Evolutionary conservation across 192 early-diverging fungal genomes (phyloP), one percentile per base, ranked within the genome.

Genomic region (Linderina pennispora): DNA sequence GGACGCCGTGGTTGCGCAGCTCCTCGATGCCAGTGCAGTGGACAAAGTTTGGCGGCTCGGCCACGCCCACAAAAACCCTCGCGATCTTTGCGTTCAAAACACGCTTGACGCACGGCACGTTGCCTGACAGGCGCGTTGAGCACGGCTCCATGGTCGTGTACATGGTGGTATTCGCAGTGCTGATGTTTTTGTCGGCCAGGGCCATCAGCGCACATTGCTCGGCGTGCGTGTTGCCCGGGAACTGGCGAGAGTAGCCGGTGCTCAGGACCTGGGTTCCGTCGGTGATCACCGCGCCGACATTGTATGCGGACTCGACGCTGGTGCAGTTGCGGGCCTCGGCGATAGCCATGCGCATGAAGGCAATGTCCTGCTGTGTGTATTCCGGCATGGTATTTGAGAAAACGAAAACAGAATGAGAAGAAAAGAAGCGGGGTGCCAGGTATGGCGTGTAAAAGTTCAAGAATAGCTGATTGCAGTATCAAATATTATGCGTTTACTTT

Each of bases 101-200:
- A 5, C 81, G 66, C 1, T 85, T 39, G 0, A 77, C 78, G 37
- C 96, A 99, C 0, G 89, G 79, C 20, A 26, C 23, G 43, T 95
- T 97, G 0, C 90, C 90, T 1, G 91, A 92, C 7, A 93, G 61
- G 14, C 96, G 78, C 46, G 59, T 62, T 2, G 87, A 87, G 58
- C 96, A 99, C 0, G 96, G 96, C 49, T 99, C 96, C 96, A 99
- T 99, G 0, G 96, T 99, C 15, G 93, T 92, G 56, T 97, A 99
- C 36, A 72, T 35, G 0, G 36, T 19, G 9, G 48, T 21, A 0
- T 28, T 23, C 15, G 14, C 15, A 10, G 24, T 20, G 1, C 8
- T 21, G 44, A 15, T 20, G 4, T 6, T 5, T 4, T 21, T 2
- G 2, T 23, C 18, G 17, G 16, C 19, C 1, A 93, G 70, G 54